phyloP scores from a whole-genome alignment of 495 filamentous ascomycete genomes.

The Penicillium samsonianum region DNA sequence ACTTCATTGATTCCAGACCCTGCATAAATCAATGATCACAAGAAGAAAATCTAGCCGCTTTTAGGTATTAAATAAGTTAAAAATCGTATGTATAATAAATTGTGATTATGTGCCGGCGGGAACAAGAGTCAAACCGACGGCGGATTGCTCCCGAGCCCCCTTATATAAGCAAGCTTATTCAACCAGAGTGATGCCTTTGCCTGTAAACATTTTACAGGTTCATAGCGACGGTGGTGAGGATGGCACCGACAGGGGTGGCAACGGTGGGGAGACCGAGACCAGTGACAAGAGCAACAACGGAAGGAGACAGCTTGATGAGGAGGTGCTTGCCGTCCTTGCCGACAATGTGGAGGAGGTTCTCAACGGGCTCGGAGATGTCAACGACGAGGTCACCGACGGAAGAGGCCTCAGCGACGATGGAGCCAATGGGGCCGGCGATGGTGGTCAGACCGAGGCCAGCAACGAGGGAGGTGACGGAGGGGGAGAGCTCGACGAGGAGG shows the following conservation, averaged over 20 bases:
- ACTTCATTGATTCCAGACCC: not conserved
- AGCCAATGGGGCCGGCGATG: constrained; percentile 31
- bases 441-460: constrained; percentile 33
- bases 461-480: constrained; percentile 34
- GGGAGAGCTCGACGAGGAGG: constrained; percentile 39
- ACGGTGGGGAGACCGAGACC: constrained; percentile 42
- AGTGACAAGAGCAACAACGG: constrained; percentile 35
- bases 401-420: constrained; percentile 33
- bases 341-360: constrained; percentile 38
- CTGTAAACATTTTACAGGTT: constrained; percentile 35
- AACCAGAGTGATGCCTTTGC: not conserved
- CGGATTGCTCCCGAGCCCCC: no score
- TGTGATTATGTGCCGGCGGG: not conserved
- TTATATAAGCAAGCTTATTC: constrained; percentile 18
- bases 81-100: not conserved
- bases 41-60: not conserved
- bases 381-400: constrained; percentile 41
- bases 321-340: constrained; percentile 35
- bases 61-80: not conserved
- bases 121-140: not conserved
- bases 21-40: not conserved
- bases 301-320: constrained; percentile 39
- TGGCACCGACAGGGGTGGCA: constrained; percentile 34
- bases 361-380: constrained; percentile 32
- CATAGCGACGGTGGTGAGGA: constrained; percentile 38